phyloP scores from a whole-genome alignment of 805 yeast species.

The Kurtzmaniella fragi region DNA sequence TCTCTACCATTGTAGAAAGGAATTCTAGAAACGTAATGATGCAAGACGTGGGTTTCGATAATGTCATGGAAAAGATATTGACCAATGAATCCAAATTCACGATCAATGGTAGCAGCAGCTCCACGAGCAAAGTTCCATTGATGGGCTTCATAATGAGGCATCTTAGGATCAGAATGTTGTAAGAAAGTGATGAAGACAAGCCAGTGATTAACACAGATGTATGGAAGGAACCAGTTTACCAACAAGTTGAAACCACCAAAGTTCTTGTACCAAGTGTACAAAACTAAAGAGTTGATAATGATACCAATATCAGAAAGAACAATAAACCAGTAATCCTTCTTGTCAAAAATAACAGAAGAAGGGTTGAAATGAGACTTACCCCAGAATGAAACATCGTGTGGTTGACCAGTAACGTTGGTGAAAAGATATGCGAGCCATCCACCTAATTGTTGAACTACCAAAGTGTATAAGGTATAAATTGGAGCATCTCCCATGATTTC shows the following conservation, averaged over 20 bases:
- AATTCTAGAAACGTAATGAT: slow-evolving; percentile 77
- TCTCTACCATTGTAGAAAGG: slow-evolving; percentile 86
- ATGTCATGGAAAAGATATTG: slow-evolving; percentile 79
- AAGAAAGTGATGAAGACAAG: slow-evolving; percentile 78
- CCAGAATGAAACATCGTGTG: slow-evolving; percentile 42
- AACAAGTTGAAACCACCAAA: slow-evolving; percentile 61
- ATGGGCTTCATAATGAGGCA: slow-evolving; percentile 73
- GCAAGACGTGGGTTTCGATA: slow-evolving; percentile 86
- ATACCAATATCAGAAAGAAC: slow-evolving; percentile 73
- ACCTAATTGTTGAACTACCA: slow-evolving; percentile 66
- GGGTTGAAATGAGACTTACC: slow-evolving; percentile 69
- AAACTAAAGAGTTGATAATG: slow-evolving; percentile 42
- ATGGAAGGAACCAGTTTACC: slow-evolving; percentile 73
- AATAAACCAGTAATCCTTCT: slow-evolving; percentile 66
- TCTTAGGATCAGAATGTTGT: slow-evolving; percentile 74
- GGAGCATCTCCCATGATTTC: slow-evolving; percentile 77
- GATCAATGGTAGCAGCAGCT: slow-evolving; percentile 84
- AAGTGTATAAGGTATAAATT: slow-evolving; percentile 48
- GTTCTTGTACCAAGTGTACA: slow-evolving; percentile 55
- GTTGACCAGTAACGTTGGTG: slow-evolving; percentile 75
- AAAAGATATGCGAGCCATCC: slow-evolving; percentile 71
- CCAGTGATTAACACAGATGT: slow-evolving; percentile 84
- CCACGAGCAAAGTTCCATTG: slow-evolving; percentile 88
- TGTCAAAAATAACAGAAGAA: slow-evolving; percentile 66
- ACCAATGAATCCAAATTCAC: slow-evolving; percentile 80